Conservation (phyloP, 2,329 filamentous ascomycete genomes). For the Aspergillus pseudoterreus region DNA sequence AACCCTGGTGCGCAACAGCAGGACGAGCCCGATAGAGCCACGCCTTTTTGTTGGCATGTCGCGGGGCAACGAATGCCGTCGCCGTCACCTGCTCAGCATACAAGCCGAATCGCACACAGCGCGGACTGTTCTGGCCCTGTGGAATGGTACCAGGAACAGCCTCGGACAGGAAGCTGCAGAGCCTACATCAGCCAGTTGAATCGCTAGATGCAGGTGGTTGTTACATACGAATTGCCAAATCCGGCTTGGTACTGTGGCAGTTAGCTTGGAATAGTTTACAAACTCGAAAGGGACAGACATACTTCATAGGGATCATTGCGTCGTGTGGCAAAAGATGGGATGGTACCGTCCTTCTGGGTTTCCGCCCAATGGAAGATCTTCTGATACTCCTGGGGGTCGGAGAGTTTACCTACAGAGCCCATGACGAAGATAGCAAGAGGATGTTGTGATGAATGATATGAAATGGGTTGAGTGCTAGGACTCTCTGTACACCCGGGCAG, state of each 20-base stretch:
- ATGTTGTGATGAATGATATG: neutral
- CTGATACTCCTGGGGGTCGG: constrained; percentile 43
- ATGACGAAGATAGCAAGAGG: constrained; percentile 8
- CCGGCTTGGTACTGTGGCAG: constrained; percentile 50
- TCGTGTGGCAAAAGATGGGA: constrained; percentile 53
- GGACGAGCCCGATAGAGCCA: constrained; percentile 58
- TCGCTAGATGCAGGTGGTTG: constrained; percentile 11
- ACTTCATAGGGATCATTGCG: constrained; percentile 55
- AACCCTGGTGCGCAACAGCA: constrained; percentile 54
- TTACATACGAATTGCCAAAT: constrained; percentile 49
- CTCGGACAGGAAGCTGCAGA: constrained; percentile 32
- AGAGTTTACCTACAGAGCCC: constrained; percentile 21
- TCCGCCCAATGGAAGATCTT: constrained; percentile 58
- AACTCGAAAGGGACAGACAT: constrained; percentile 8
- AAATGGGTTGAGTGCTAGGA: neutral
- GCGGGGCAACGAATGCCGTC: constrained; percentile 57
- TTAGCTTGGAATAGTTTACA: constrained; percentile 6
- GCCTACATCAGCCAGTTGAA: constrained; percentile 25
- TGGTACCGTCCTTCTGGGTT: constrained; percentile 55
- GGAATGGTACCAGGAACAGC: constrained; percentile 38
- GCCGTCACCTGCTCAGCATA: constrained; percentile 51
- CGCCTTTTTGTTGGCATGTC: constrained; percentile 55
- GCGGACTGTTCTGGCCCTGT: constrained; percentile 36
- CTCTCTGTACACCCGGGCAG: neutral
- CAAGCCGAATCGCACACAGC: constrained; percentile 33